These are phyloP conservation scores for Saccharomyces hybrid DNA, from an alignment of 1,139 yeast genomes.

Conservation along the genomic window DNA sequence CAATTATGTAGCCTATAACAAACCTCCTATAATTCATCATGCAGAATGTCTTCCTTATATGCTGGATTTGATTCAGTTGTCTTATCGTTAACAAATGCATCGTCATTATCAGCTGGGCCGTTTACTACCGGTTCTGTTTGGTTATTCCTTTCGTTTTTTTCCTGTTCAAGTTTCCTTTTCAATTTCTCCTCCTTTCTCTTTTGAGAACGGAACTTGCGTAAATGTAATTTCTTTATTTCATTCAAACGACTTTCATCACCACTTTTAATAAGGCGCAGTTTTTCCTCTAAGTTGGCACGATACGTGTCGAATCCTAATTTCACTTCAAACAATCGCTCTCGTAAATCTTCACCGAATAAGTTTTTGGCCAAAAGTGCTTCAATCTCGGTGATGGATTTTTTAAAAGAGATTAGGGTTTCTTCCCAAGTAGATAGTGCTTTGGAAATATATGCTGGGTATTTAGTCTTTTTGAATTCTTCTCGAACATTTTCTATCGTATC, in stretches of 20 bases:
- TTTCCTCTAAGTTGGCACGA: conserved; percentile 8
- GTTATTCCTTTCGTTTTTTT: conserved; percentile 1
- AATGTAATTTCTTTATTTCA: conserved; percentile 17
- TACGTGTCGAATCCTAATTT: conserved; percentile 18
- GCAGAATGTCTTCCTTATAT: not conserved
- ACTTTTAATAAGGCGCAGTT: conserved; percentile 9
- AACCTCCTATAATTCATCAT: conserved; percentile 4
- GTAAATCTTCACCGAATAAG: conserved; percentile 8
- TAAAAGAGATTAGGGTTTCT: conserved; percentile 5
- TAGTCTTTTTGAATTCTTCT: conserved; percentile 8
- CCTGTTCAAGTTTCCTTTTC: conserved; percentile 9
- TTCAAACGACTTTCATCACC: conserved; percentile 20
- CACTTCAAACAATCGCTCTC: conserved; percentile 23
- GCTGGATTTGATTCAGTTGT: not conserved
- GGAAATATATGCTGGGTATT: conserved; percentile 7
- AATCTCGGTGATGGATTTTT: conserved; percentile 7
- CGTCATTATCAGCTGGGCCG: not conserved
- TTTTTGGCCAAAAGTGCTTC: conserved; percentile 6
- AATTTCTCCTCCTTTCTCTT: conserved; percentile 21
- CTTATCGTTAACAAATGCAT: not conserved
- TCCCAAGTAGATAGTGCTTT: conserved; percentile 5
- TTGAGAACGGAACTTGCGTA: conserved; percentile 18
- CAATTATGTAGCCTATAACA: not conserved
- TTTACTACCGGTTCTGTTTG: not conserved
- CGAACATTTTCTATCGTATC: conserved; percentile 4